Conservation (phyloP, 257 asterid species). For the Craterostigma plantagineum region DNA sequence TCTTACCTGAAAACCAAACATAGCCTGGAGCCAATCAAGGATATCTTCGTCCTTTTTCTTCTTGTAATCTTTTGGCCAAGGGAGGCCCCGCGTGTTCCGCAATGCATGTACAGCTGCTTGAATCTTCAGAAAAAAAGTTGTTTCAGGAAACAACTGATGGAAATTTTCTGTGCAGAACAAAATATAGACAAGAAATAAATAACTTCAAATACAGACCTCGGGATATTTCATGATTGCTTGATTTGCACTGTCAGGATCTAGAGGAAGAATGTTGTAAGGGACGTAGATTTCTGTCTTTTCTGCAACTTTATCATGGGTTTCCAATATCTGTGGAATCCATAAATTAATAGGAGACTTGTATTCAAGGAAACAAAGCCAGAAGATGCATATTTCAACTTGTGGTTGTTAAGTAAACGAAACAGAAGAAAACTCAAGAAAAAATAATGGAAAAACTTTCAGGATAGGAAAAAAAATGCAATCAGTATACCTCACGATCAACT, state of each 20-base stretch:
- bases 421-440: not conserved
- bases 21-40: constrained; percentile 99
- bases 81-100: constrained; percentile 86
- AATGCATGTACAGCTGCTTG: constrained; percentile 94
- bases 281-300: constrained; percentile 94
- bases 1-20: constrained; percentile 96
- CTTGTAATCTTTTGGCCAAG: constrained; percentile 96
- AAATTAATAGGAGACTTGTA: not conserved
- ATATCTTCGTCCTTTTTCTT: constrained; percentile 95
- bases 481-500: constrained; percentile 88
- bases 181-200: too few species aligned
- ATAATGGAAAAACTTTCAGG: constrained; percentile 3
- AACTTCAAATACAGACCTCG: constrained; percentile 36
- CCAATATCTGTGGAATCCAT: constrained; percentile 47
- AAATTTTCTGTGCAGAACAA: constrained; percentile 6
- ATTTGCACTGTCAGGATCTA: constrained; percentile 95
- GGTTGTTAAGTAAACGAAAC: constrained; percentile 4
- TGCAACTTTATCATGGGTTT: constrained; percentile 90
- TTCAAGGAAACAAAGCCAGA: constrained; percentile 1
- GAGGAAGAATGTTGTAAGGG: constrained; percentile 92
- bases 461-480: not conserved
- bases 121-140: constrained; percentile 32
- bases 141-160: constrained; percentile 9
- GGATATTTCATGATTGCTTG: constrained; percentile 97
- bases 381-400: constrained; percentile 4